phyloP scores from a whole-genome alignment of 805 yeast genomes.

The Torulaspora quercuum region DNA sequence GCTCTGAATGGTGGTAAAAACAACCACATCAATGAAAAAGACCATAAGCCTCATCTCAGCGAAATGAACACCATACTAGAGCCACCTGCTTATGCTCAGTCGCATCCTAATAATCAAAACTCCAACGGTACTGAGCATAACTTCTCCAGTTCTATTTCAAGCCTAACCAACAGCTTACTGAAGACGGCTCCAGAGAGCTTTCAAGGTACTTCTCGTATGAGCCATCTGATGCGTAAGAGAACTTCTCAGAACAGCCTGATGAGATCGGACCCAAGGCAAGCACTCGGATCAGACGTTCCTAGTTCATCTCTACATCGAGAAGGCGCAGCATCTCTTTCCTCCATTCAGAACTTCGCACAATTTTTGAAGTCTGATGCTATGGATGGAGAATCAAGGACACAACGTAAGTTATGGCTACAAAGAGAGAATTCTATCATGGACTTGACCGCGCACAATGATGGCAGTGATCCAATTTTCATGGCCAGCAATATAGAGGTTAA shows the following conservation, averaged over 20 bases:
- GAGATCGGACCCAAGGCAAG: slow-evolving; percentile 12
- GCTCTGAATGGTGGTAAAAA: slow-evolving; percentile 3
- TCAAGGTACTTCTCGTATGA: slow-evolving; percentile 13
- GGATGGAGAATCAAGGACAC: slow-evolving; percentile 65
- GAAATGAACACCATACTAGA: neutral
- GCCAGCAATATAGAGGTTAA: slow-evolving; percentile 55
- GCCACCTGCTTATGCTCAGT: slow-evolving; percentile 2
- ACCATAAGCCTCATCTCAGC: neutral
- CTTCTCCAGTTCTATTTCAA: slow-evolving; percentile 34
- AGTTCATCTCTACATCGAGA: slow-evolving; percentile 9
- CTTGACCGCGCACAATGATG: slow-evolving; percentile 36
- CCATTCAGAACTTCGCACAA: slow-evolving; percentile 40
- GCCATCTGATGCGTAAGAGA: slow-evolving; percentile 13
- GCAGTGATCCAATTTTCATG: slow-evolving; percentile 31
- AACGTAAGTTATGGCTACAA: slow-evolving; percentile 80
- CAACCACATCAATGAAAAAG: slow-evolving; percentile 6
- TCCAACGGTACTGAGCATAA: slow-evolving; percentile 10
- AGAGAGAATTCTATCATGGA: slow-evolving; percentile 70
- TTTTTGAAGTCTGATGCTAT: slow-evolving; percentile 40
- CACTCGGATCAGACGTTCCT: slow-evolving; percentile 7
- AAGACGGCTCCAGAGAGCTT: slow-evolving; percentile 20
- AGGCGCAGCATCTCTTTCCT: slow-evolving; percentile 9
- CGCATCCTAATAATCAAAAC: slow-evolving; percentile 1
- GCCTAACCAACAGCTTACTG: slow-evolving; percentile 33
- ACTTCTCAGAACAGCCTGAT: slow-evolving; percentile 16